phyloP scores from a whole-genome alignment of 352 stramenopile species.

The Poterioochromonas sp. region DNA sequence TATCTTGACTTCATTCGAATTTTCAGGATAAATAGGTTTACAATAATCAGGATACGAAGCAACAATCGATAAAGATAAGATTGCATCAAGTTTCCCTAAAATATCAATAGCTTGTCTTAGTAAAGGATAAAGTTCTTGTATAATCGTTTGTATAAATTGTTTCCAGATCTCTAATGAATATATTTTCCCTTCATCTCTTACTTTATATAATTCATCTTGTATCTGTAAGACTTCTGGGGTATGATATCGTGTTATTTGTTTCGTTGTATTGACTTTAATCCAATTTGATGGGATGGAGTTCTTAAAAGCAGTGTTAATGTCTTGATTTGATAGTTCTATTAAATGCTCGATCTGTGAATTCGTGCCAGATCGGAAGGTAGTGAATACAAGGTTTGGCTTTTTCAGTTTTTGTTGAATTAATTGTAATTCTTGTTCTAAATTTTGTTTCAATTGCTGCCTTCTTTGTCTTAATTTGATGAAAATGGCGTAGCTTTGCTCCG shows the following conservation, averaged over 20 bases:
- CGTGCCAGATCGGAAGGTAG: slow-evolving; percentile 36
- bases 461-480: neutral
- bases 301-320: neutral
- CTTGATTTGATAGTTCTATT: slow-evolving; percentile 45
- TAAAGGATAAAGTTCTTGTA: neutral
- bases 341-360: slow-evolving; percentile 43
- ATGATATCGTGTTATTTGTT: slow-evolving; percentile 43
- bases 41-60: slow-evolving; percentile 53
- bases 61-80: slow-evolving; percentile 55
- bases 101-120: slow-evolving; percentile 43
- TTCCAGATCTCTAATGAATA: neutral
- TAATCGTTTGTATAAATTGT: slow-evolving; percentile 25
- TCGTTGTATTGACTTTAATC: slow-evolving; percentile 41
- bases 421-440: slow-evolving; percentile 67
- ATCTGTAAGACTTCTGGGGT: slow-evolving; percentile 39
- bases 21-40: slow-evolving; percentile 28
- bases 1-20: slow-evolving; percentile 42
- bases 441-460: slow-evolving; percentile 54
- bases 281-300: slow-evolving; percentile 32
- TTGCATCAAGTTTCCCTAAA: slow-evolving; percentile 54
- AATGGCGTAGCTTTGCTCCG: neutral
- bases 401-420: slow-evolving; percentile 59
- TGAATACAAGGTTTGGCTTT: slow-evolving; percentile 28
- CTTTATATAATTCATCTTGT: slow-evolving; percentile 38
- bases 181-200: slow-evolving; percentile 28